Evolutionary conservation across 139 green algal genomes (phyloP).

Genomic region (Coccomyxa sp.): DNA sequence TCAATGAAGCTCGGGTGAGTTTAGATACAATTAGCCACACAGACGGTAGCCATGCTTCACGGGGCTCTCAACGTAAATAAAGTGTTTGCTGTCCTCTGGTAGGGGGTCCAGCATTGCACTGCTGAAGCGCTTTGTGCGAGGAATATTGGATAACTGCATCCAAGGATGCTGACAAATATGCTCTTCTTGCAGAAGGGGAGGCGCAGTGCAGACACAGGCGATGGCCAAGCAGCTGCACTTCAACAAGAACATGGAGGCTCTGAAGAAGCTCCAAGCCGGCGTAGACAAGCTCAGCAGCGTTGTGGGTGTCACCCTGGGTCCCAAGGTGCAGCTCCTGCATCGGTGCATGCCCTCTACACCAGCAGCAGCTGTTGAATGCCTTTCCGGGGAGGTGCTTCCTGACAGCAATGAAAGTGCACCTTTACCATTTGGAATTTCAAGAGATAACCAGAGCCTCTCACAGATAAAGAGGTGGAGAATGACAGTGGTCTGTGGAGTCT

Average conservation of each 20-base stretch:
- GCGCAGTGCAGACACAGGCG: conserved; percentile 30
- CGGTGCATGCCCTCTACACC: no score
- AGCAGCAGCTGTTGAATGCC: no score
- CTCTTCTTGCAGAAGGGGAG: not conserved
- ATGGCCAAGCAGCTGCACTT: conserved; percentile 98
- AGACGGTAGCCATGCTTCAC: not conserved
- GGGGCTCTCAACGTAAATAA: not conserved
- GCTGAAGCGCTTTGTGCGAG: not conserved
- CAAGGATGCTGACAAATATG: not conserved
- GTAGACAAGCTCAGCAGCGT: conserved; percentile 98
- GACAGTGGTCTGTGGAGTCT: not conserved
- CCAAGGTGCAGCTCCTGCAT: conserved; percentile 67
- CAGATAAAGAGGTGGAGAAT: not conserved
- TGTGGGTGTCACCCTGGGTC: conserved; percentile 98
- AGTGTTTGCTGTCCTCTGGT: not conserved
- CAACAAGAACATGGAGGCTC: conserved; percentile 93
- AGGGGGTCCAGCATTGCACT: not conserved
- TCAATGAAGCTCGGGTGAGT: not conserved
- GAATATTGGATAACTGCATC: not conserved
- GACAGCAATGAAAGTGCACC: not conserved
- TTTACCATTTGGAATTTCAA: not conserved
- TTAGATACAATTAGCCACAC: not conserved
- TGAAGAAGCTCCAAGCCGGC: conserved; percentile 96
- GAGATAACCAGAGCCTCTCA: not conserved
- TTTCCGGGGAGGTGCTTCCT: not conserved